A percentile compares a stretch with the other conserved stretches of the same genome.
These are phyloP conservation scores for Apophysomyces ossiformis DNA, from an alignment of 371 early-diverging fungal genomes.

Conservation along the genomic window DNA sequence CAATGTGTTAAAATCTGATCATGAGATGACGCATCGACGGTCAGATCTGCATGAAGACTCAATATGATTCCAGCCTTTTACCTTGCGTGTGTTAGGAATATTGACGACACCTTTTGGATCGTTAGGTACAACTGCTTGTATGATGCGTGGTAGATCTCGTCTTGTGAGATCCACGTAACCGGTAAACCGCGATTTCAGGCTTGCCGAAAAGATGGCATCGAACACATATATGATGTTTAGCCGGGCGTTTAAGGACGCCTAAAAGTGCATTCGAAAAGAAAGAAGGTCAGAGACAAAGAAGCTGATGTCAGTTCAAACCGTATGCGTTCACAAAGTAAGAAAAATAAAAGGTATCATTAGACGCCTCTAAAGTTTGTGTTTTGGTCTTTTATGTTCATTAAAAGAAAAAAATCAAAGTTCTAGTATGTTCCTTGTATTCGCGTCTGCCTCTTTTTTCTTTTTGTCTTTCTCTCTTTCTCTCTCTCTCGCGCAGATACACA, in stretches of 20 bases:
- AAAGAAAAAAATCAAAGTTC: conserved; percentile 8
- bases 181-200: conserved; percentile 55
- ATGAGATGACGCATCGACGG: not conserved
- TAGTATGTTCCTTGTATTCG: not conserved
- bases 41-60: not conserved
- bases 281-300: not conserved
- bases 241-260: conserved; percentile 66
- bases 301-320: conserved; percentile 12
- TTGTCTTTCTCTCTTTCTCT: not conserved
- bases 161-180: conserved; percentile 67
- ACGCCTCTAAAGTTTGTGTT: conserved; percentile 4
- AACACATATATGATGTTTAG: conserved; percentile 78
- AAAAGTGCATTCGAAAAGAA: conserved; percentile 21
- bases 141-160: conserved; percentile 57
- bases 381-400: conserved; percentile 15
- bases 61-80: conserved; percentile 21
- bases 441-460: not conserved
- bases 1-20: conserved; percentile 50
- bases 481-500: not conserved
- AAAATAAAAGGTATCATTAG: conserved; percentile 17
- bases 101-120: conserved; percentile 73
- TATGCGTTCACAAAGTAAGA: conserved; percentile 8
- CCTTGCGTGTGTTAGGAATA: conserved; percentile 70
- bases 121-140: conserved; percentile 65
- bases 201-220: conserved; percentile 69